A percentile compares a stretch with the other conserved stretches of the same genome.
These are phyloP conservation scores for Funneliformis geosporum DNA, from an alignment of 192 early-diverging fungal genomes.

Conservation along the genomic window DNA sequence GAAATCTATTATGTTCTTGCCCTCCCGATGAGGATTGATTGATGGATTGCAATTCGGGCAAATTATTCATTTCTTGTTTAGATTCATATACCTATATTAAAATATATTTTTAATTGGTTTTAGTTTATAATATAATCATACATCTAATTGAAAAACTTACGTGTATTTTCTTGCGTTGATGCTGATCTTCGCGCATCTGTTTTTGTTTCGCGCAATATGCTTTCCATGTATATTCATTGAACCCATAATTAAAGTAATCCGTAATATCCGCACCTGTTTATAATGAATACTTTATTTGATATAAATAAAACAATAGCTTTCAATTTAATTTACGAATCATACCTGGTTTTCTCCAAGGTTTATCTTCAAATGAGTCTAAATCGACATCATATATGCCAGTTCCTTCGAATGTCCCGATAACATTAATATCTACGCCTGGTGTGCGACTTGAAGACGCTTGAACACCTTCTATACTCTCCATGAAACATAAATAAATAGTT, in stretches of 20 bases:
- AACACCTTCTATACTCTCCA: slow-evolving; percentile 41
- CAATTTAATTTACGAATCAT: slow-evolving; percentile 1
- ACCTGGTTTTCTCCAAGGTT: slow-evolving; percentile 91
- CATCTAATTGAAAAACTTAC: not conserved
- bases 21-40: slow-evolving; percentile 1
- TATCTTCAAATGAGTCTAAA: slow-evolving; percentile 91
- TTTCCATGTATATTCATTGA: slow-evolving; percentile 95
- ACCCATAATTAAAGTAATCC: slow-evolving; percentile 99
- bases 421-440: slow-evolving; percentile 62
- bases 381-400: slow-evolving; percentile 87
- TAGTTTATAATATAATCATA: not conserved
- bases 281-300: slow-evolving; percentile 2
- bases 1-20: slow-evolving; percentile 15
- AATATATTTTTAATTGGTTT: not conserved
- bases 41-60: slow-evolving; percentile 22
- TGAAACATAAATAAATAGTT: not conserved
- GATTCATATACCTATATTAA: slow-evolving; percentile 23
- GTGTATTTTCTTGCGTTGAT: slow-evolving; percentile 56
- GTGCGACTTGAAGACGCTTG: slow-evolving; percentile 37
- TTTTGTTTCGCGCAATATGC: slow-evolving; percentile 94
- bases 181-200: slow-evolving; percentile 72
- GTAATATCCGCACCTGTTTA: slow-evolving; percentile 86
- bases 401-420: slow-evolving; percentile 76
- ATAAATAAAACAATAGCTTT: slow-evolving; percentile 18
- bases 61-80: slow-evolving; percentile 22